Evolutionary conservation across 139 green algal genomes (phyloP).

Genomic region (Closterium sp.): DNA sequence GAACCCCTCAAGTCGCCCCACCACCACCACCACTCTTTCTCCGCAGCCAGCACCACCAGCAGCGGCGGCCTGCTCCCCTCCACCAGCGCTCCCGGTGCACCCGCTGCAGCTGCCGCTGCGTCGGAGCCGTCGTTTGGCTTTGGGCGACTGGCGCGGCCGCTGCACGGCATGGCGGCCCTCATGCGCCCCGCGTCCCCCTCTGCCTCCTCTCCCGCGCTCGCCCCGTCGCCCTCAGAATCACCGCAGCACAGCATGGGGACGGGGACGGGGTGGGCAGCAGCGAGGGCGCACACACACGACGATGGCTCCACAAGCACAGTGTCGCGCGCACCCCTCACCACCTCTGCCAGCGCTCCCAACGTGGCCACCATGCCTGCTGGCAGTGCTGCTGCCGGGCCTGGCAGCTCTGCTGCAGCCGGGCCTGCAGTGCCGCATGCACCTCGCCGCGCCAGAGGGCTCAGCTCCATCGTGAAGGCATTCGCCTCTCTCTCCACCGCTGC

Average conservation of each 20-base stretch:
- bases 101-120: no score
- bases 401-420: no score
- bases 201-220: not conserved
- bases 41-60: not conserved
- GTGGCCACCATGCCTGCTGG: not conserved
- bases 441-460: not conserved
- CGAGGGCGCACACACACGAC: not conserved
- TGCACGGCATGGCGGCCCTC: not conserved
- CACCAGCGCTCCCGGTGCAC: not conserved
- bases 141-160: not conserved
- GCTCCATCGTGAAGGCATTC: not conserved
- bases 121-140: not conserved
- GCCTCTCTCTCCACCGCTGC: not conserved
- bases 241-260: not conserved
- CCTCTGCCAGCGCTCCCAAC: not conserved
- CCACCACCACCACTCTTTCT: not conserved
- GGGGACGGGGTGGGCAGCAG: no score
- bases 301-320: not conserved
- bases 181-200: not conserved
- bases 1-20: not conserved
- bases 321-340: not conserved
- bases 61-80: not conserved
- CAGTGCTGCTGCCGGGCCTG: not conserved
- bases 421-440: not conserved
- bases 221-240: not conserved